These are phyloP conservation scores for Trichoderma harzianum DNA, from an alignment of 2,329 filamentous ascomycete genomes.

Conservation along the genomic window DNA sequence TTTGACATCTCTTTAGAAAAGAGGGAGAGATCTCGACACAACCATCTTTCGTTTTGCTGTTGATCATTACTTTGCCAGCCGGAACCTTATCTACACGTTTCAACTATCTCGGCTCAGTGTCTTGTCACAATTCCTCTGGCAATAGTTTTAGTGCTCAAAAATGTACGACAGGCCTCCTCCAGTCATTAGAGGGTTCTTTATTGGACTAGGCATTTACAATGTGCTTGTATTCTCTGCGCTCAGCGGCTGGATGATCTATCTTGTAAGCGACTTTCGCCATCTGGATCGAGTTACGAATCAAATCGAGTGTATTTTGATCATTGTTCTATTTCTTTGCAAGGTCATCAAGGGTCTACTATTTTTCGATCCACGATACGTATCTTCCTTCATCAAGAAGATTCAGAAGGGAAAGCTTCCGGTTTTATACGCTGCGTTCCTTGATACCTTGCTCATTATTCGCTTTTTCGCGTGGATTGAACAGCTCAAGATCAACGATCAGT, in stretches of 20 bases:
- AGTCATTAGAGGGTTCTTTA: too few species aligned
- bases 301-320: background rate
- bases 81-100: background rate
- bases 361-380: too few species aligned
- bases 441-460: background rate
- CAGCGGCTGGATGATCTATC: background rate
- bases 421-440: too few species aligned
- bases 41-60: background rate
- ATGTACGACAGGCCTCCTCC: too few species aligned
- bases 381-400: too few species aligned
- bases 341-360: too few species aligned
- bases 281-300: background rate
- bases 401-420: too few species aligned
- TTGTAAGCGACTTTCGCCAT: background rate
- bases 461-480: background rate
- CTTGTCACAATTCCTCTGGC: background rate
- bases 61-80: background rate
- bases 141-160: background rate
- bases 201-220: too few species aligned
- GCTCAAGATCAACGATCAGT: fast-evolving
- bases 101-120: background rate
- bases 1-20: background rate
- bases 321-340: too few species aligned
- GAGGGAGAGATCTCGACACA: background rate
- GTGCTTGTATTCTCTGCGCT: background rate